Evolutionary conservation across 1,284 basidiomycete species (phyloP), one percentile per base, ranked within the genome.

Genomic region (Sphaerobolus stellatus): DNA sequence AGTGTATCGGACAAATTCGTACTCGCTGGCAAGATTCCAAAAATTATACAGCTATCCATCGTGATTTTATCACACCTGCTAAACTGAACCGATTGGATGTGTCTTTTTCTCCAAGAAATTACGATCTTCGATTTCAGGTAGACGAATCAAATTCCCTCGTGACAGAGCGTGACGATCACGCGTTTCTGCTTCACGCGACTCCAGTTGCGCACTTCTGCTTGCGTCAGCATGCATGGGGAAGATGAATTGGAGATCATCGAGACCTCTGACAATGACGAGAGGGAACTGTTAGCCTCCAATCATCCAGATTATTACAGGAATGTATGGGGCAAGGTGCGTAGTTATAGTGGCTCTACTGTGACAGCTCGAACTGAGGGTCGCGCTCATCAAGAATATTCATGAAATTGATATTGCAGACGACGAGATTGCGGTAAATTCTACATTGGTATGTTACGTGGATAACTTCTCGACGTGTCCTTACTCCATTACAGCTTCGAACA

Each of bases 251-350:
- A 81, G 36, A 67, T 74, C 52, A 77, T 84, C n/a, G 82, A 83
- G 62, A 84, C 83, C 11, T 84, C 82, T 2, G 83, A 84, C 58
- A 63, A 70, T 38, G 82, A 84, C 54, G 82, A 84, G 59, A 71
- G 72, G 18, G 80, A 80, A 60, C 70, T 73, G 30, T 58, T 76
- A 62, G 14, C 44, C 45, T 18, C 29, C 29, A 25, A 54, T n/a
- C 33, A 50, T 24, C 27, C 38, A 50, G 56, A 33, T n/a, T 24
- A 22, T 20, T 13, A 54, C 30, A 20, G 33, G 27, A 29, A 33
- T 22, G n/a, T n/a, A 13, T 27, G 25, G 41, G 27, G 25, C 33
- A 14, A 18, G 8, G 6, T 36, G 52, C 13, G 41, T 28, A 40
- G 14, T 38, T 41, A 7, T 45, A 16, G 8, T 40, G 46, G n/a